Evolutionary conservation across 768 basidiomycete species (phyloP).

Genomic region (Mycena latifolia): DNA sequence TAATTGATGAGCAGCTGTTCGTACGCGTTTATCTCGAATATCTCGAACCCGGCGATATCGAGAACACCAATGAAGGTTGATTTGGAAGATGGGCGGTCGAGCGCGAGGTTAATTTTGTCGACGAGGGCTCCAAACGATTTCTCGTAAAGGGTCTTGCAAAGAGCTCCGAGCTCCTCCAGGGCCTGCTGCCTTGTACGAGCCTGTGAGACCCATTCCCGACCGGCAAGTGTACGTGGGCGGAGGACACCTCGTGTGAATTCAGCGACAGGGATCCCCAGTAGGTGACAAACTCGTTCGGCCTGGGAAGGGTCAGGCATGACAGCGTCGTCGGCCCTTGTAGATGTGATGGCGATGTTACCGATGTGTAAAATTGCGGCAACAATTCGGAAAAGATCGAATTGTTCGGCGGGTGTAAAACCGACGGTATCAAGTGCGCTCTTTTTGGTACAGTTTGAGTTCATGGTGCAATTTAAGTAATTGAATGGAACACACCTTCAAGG

Average conservation of each 20-base stretch:
- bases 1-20: constrained; percentile 99
- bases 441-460: constrained; percentile 17
- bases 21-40: constrained; percentile 94
- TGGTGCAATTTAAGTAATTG: neutral
- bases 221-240: constrained; percentile 91
- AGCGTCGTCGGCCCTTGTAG: constrained; percentile 84
- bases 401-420: constrained; percentile 87
- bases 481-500: constrained; percentile 68
- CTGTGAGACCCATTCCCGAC: constrained; percentile 97
- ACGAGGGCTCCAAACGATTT: constrained; percentile 96
- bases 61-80: constrained; percentile 97
- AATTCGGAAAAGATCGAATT: constrained; percentile 93
- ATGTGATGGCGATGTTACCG: constrained; percentile 89
- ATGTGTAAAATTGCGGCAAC: constrained; percentile 95
- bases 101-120: constrained; percentile 93
- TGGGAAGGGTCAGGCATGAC: constrained; percentile 85
- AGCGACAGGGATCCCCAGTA: constrained; percentile 87
- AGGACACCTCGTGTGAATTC: constrained; percentile 93
- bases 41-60: constrained; percentile 99
- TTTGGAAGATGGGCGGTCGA: constrained; percentile 93
- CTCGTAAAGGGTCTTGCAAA: constrained; percentile 97
- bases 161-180: constrained; percentile 88
- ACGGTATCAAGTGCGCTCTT: constrained; percentile 90
- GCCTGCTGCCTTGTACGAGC: constrained; percentile 93
- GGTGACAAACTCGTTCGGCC: constrained; percentile 90